Percentiles rank a stretch among this genome's conserved stretches.
These are phyloP conservation scores for Boechera divaricarpa DNA, from an alignment of 345 rosid species.

Conservation along the genomic window DNA sequence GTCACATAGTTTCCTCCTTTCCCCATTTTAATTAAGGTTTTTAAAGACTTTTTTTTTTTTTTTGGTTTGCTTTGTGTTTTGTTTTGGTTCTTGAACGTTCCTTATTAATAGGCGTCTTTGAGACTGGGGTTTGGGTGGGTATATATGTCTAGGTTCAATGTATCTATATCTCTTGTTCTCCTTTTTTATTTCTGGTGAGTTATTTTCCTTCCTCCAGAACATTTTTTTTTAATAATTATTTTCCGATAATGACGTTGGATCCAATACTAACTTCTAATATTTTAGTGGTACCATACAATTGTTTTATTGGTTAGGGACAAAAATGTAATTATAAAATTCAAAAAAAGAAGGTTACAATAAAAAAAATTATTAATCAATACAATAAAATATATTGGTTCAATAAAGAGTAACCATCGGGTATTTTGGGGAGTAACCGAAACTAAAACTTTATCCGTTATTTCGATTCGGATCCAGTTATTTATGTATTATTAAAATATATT, in stretches of 20 bases:
- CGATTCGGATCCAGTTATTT: no score
- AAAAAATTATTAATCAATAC: background rate
- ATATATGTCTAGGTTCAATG: slow-evolving; percentile 80
- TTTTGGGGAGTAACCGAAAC: no score
- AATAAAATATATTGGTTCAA: no score
- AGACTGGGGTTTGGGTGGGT: background rate
- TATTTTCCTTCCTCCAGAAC: slow-evolving; percentile 16
- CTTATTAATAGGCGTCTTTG: slow-evolving; percentile 26
- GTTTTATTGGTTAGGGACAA: background rate
- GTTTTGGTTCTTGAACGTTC: slow-evolving; percentile 16
- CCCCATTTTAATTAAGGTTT: slow-evolving; percentile 35
- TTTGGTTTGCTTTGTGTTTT: background rate
- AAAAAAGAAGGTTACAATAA: background rate
- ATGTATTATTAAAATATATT: no score
- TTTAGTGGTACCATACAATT: background rate
- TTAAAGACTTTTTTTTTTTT: background rate
- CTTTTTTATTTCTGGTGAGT: background rate
- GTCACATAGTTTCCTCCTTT: slow-evolving; percentile 46
- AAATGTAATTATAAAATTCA: background rate
- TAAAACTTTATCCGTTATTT: no score
- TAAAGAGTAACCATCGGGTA: no score
- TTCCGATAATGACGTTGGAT: slow-evolving; percentile 24
- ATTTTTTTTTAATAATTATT: background rate
- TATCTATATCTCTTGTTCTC: slow-evolving; percentile 33
- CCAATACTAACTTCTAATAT: background rate